phyloP scores from a whole-genome alignment of 345 rosid species.

The Hirschfeldia incana region DNA sequence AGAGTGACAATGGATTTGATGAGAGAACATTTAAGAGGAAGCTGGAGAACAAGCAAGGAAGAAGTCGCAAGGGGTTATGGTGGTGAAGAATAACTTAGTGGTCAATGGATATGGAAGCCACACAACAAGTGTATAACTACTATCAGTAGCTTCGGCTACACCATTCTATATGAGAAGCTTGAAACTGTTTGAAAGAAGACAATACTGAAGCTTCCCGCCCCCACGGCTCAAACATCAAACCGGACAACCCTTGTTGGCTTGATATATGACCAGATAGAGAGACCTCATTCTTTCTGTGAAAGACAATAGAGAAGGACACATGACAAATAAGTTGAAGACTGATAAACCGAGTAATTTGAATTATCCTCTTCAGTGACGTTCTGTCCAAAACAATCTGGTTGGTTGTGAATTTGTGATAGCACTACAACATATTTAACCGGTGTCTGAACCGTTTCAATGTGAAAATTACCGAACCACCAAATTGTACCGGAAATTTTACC shows the following conservation, averaged over 20 bases:
- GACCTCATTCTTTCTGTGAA: background rate
- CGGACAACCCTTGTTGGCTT: conserved; percentile 6
- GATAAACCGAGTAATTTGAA: background rate
- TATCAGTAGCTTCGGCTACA: conserved; percentile 67
- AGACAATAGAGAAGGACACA: background rate
- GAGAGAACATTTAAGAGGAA: conserved; percentile 27
- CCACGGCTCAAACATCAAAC: conserved; percentile 4
- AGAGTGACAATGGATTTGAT: conserved; percentile 12
- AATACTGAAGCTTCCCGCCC: background rate
- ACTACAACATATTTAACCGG: too few relatives aligned
- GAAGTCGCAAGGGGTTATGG: conserved; percentile 45
- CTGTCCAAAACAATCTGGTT: background rate
- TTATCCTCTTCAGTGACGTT: background rate
- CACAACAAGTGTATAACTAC: conserved; percentile 58
- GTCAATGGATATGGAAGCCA: conserved; percentile 48
- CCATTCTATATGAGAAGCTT: conserved; percentile 53
- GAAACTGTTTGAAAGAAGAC: conserved; percentile 38
- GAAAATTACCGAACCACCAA: background rate
- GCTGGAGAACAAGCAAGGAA: conserved; percentile 59
- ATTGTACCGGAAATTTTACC: background rate
- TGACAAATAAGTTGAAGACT: background rate
- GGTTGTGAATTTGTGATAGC: background rate
- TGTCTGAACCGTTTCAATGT: background rate
- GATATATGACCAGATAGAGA: background rate
- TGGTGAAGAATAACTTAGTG: conserved; percentile 53